Conservation (phyloP, 768 basidiomycete species). For the Gloeostereum incarnatum region DNA sequence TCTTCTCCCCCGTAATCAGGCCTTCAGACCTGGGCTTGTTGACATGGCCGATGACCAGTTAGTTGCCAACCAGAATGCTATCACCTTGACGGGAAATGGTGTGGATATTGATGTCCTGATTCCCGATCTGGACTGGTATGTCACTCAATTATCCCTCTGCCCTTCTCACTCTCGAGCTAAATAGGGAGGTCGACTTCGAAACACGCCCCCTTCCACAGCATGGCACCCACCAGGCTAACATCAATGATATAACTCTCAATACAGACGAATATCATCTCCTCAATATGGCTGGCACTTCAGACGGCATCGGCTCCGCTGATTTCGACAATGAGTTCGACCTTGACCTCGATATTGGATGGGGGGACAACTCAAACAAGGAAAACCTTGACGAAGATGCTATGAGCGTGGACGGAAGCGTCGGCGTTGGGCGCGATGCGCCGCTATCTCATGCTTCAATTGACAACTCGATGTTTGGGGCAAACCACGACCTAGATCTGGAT, state of each 20-base stretch:
- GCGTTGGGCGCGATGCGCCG: slow-evolving; percentile 68
- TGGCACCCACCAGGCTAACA: slow-evolving; percentile 75
- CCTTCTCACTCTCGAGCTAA: slow-evolving; percentile 8
- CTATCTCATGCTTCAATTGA: slow-evolving; percentile 41
- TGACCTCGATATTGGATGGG: slow-evolving; percentile 70
- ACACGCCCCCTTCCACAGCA: slow-evolving; percentile 54
- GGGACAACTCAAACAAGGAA: slow-evolving; percentile 22
- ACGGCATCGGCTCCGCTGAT: slow-evolving; percentile 83
- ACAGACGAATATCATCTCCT: slow-evolving; percentile 61
- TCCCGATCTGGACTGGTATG: slow-evolving; percentile 75
- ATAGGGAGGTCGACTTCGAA: slow-evolving; percentile 76
- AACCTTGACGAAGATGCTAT: slow-evolving; percentile 39
- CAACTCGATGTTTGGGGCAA: slow-evolving; percentile 50
- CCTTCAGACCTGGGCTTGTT: slow-evolving; percentile 90
- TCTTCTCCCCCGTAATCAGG: slow-evolving; percentile 31
- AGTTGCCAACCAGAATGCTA: slow-evolving; percentile 76
- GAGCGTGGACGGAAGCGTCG: slow-evolving; percentile 54
- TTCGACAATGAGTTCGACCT: slow-evolving; percentile 58
- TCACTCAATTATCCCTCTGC: background rate
- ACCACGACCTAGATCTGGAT: slow-evolving; percentile 36
- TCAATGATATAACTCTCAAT: slow-evolving; percentile 84
- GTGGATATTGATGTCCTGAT: slow-evolving; percentile 75
- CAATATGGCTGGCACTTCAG: slow-evolving; percentile 60
- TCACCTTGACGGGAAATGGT: slow-evolving; percentile 67
- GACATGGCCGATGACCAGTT: slow-evolving; percentile 96